Evolutionary conservation across 1,284 basidiomycete species (phyloP).

Genomic region (Agaricales sp.): DNA sequence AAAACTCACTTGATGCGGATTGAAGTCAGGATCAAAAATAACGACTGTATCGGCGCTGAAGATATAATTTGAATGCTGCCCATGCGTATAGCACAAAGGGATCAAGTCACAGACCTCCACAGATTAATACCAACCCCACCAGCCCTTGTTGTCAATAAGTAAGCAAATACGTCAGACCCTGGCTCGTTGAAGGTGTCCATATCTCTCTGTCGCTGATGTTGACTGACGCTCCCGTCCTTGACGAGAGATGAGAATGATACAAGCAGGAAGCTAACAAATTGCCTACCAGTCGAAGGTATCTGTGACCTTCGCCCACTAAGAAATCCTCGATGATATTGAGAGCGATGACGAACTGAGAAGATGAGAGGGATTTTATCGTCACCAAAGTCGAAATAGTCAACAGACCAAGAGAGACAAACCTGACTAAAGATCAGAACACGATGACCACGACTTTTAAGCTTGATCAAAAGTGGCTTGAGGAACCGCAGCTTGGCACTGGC

Average conservation of each 20-base stretch:
- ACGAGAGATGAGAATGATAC: conserved; percentile 7
- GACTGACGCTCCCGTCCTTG: conserved; percentile 87
- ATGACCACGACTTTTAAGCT: conserved; percentile 85
- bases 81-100: neutral
- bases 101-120: conserved; percentile 22
- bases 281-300: conserved; percentile 80
- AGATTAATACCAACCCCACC: conserved; percentile 91
- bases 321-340: conserved; percentile 93
- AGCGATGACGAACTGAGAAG: conserved; percentile 84
- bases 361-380: conserved; percentile 3
- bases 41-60: conserved; percentile 78
- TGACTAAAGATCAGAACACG: conserved; percentile 97
- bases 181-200: conserved; percentile 93
- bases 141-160: conserved; percentile 88
- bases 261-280: conserved; percentile 8
- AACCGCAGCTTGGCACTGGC: conserved; percentile 85
- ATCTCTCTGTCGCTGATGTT: conserved; percentile 79
- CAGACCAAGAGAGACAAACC: conserved; percentile 30
- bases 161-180: conserved; percentile 83
- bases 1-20: conserved; percentile 74
- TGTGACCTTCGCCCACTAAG: conserved; percentile 79
- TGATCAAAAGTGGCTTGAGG: conserved; percentile 75
- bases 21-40: conserved; percentile 89
- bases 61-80: neutral
- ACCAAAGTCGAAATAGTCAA: neutral